Percentiles rank a stretch among this genome's conserved stretches.
These are phyloP conservation scores for Suillus sp. DNA, from an alignment of 768 basidiomycete species.

Conservation along the genomic window DNA sequence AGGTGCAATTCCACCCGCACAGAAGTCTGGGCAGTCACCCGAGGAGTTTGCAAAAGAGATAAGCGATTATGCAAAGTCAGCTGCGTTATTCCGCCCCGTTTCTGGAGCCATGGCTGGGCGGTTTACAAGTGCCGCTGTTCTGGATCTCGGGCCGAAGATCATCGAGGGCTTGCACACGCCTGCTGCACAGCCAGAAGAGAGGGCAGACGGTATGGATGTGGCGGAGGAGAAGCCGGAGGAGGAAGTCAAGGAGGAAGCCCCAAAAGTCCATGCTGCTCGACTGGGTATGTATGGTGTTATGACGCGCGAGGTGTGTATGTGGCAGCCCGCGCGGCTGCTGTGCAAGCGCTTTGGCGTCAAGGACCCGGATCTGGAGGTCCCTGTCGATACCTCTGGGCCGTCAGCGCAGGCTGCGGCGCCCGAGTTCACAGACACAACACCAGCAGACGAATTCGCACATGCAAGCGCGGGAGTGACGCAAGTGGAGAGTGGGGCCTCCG, in stretches of 20 bases:
- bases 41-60: conserved; percentile 83
- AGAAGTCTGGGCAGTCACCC: conserved; percentile 55
- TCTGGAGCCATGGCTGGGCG: conserved; percentile 90
- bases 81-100: conserved; percentile 88
- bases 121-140: conserved; percentile 80
- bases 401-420: conserved; percentile 24
- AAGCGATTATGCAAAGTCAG: conserved; percentile 83
- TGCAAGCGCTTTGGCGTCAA: conserved; percentile 95
- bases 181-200: conserved; percentile 41
- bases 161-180: conserved; percentile 73
- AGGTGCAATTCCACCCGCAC: conserved; percentile 48
- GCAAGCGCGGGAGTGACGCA: background rate
- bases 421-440: conserved; percentile 11
- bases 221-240: conserved; percentile 39
- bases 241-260: conserved; percentile 61
- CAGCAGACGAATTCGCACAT: background rate
- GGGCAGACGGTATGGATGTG: conserved; percentile 44
- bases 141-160: conserved; percentile 65
- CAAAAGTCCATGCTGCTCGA: conserved; percentile 78
- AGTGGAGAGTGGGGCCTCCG: background rate
- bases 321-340: conserved; percentile 82
- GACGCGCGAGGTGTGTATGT: conserved; percentile 73
- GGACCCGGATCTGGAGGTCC: conserved; percentile 72
- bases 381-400: conserved; percentile 33
- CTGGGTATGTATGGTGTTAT: conserved; percentile 89